phyloP scores from a whole-genome alignment of 2,329 filamentous ascomycete genomes.

The Fusarium sp. region DNA sequence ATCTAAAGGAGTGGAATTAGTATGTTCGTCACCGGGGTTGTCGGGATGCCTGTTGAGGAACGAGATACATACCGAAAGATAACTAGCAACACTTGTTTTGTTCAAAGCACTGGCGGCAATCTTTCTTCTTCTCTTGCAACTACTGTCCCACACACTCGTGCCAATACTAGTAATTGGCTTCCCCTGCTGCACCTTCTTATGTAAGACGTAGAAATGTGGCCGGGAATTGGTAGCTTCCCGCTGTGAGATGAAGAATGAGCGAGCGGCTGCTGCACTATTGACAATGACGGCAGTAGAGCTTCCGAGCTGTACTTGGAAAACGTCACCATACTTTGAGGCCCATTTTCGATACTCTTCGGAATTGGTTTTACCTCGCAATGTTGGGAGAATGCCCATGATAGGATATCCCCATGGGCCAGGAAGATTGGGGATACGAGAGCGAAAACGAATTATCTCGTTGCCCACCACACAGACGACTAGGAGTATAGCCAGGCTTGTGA shows the following conservation, averaged over 20 bases:
- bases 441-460: not conserved
- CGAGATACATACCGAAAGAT: not conserved
- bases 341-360: not conserved
- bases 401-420: not conserved
- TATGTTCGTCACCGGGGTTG: not conserved
- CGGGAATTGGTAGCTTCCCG: not conserved
- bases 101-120: not conserved
- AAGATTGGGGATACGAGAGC: not conserved
- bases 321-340: not conserved
- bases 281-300: not conserved
- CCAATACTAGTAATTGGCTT: not conserved
- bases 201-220: not conserved
- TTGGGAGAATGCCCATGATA: not conserved
- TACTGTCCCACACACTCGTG: not conserved
- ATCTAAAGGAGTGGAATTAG: not conserved
- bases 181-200: not conserved
- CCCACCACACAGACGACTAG: not conserved
- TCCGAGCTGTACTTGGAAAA: not conserved
- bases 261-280: not conserved
- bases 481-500: not conserved
- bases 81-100: not conserved
- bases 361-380: not conserved
- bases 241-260: not conserved
- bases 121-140: slow-evolving; percentile 1
- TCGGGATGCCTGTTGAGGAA: not conserved